Conservation (phyloP, 345 rosid genomes). For the Triadica sebifera region DNA sequence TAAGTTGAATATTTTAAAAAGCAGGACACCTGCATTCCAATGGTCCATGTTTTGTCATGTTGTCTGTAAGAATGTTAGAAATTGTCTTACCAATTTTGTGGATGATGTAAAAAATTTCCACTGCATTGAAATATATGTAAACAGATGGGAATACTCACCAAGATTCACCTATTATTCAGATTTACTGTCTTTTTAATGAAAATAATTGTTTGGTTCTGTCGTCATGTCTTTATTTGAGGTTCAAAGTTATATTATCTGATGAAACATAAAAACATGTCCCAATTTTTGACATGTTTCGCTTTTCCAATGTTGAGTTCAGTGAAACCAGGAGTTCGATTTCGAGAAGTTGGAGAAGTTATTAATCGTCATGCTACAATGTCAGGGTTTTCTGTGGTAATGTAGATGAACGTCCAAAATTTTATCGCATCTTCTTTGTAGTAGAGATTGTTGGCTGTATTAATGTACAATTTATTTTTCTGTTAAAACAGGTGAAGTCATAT, state of each 20-base stretch:
- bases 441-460: not conserved
- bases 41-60: not conserved
- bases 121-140: not conserved
- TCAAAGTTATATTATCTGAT: not conserved
- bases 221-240: not conserved
- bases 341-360: conserved; percentile 87
- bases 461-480: not conserved
- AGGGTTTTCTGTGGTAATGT: conserved; percentile 90
- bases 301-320: conserved; percentile 55
- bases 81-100: not conserved
- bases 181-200: not conserved
- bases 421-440: not conserved
- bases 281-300: conserved; percentile 12
- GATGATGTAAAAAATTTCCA: not conserved
- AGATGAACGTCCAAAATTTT: not conserved
- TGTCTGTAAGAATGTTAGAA: not conserved
- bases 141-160: not conserved
- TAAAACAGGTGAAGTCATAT: conserved; percentile 74
- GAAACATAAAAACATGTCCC: not conserved
- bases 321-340: conserved; percentile 92
- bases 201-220: not conserved
- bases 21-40: too few relatives aligned
- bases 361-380: conserved; percentile 91
- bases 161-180: not conserved
- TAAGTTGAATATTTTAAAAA: not conserved